Conservation (phyloP, 768 basidiomycete genomes). For the Lyophyllum semitale region DNA sequence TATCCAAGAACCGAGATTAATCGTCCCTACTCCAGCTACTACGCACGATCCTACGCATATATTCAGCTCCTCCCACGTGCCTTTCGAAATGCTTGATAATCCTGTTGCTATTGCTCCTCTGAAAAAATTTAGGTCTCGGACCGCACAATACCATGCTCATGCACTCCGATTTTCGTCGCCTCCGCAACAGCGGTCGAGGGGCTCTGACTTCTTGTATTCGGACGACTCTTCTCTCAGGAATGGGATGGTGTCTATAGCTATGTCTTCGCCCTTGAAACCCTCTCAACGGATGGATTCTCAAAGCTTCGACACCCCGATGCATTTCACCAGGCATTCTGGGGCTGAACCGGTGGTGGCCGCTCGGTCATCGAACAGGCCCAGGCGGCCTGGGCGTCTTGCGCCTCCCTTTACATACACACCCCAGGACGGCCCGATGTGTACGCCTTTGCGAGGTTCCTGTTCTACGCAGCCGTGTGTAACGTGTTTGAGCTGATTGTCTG, state of each 20-base stretch:
- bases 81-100: not conserved
- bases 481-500: not conserved
- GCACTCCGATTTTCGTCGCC: slow-evolving; percentile 7
- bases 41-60: not conserved
- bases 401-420: not conserved
- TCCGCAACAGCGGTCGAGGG: not conserved
- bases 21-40: not conserved
- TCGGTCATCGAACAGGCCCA: not conserved
- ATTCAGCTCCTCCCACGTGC: not conserved
- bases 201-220: not conserved
- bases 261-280: slow-evolving; percentile 5
- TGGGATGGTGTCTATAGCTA: not conserved
- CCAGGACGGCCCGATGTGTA: not conserved
- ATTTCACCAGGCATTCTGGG: not conserved
- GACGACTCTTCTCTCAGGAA: not conserved
- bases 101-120: not conserved
- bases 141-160: not conserved
- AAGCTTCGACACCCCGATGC: not conserved
- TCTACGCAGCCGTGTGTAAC: not conserved
- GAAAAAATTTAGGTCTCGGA: not conserved
- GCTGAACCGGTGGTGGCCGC: not conserved
- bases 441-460: slow-evolving; percentile 1
- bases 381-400: not conserved
- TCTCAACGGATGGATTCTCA: not conserved
- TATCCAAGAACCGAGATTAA: not conserved